These are phyloP conservation scores for Bipolaris victoriae DNA, from an alignment of 2,329 filamentous ascomycete genomes.

Conservation along the genomic window DNA sequence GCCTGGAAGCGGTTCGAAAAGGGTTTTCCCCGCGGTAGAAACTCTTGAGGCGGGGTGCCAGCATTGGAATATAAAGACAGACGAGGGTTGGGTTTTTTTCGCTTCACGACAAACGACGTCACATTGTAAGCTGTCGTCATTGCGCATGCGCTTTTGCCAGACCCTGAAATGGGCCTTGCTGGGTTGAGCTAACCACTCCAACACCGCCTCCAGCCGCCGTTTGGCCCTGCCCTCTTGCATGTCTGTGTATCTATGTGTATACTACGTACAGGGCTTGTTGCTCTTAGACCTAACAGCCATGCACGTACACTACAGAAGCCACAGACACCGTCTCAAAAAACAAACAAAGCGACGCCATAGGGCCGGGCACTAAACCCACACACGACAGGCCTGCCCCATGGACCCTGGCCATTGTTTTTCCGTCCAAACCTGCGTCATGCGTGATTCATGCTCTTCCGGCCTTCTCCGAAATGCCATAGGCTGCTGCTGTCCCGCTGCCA, in stretches of 20 bases:
- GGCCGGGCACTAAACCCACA: constrained; percentile 7
- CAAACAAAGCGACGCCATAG: constrained; percentile 5
- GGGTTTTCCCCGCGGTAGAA: constrained; percentile 25
- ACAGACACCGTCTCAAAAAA: background rate
- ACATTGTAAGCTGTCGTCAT: constrained; percentile 36
- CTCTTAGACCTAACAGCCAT: background rate
- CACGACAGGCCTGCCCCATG: constrained; percentile 10
- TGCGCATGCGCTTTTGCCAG: constrained; percentile 28
- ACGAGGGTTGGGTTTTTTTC: constrained; percentile 31
- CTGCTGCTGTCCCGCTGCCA: constrained; percentile 7
- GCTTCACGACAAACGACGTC: constrained; percentile 30
- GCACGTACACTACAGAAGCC: too few relatives aligned
- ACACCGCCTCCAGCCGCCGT: too few relatives aligned
- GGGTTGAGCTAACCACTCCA: constrained; percentile 2
- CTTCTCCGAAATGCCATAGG: constrained; percentile 24
- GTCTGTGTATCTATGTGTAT: too few relatives aligned
- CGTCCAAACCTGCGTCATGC: constrained; percentile 22
- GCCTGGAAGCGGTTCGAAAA: constrained; percentile 43
- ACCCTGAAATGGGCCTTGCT: constrained; percentile 23
- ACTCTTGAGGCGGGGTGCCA: constrained; percentile 27
- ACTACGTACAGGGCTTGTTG: too few relatives aligned
- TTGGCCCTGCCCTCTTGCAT: too few relatives aligned
- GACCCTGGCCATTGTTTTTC: constrained; percentile 7
- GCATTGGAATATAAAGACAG: constrained; percentile 26
- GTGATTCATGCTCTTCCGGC: constrained; percentile 25